Conservation (phyloP, 768 basidiomycete genomes). For the Obba rivulosa region DNA sequence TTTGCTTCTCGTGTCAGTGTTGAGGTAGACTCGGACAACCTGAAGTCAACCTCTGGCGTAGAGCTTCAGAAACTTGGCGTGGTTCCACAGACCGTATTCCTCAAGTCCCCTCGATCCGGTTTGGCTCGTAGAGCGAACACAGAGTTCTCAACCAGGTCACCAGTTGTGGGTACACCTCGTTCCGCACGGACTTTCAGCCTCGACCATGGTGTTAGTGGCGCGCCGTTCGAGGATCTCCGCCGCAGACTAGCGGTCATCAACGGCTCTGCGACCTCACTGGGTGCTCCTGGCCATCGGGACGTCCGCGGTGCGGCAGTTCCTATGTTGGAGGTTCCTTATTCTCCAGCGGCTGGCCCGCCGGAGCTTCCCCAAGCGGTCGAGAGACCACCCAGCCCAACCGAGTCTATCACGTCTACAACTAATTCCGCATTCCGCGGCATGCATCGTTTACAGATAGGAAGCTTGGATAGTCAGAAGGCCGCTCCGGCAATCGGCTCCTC, state of each 20-base stretch:
- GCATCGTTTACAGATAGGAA: conserved; percentile 64
- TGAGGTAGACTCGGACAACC: conserved; percentile 58
- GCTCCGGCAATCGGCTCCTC: conserved; percentile 88
- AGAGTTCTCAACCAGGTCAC: conserved; percentile 32
- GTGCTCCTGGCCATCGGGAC: conserved; percentile 41
- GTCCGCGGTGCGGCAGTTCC: conserved; percentile 39
- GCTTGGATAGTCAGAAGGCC: conserved; percentile 76
- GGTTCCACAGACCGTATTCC: conserved; percentile 87
- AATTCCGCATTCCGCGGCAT: conserved; percentile 48
- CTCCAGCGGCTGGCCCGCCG: conserved; percentile 12
- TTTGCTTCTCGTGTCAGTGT: conserved; percentile 59
- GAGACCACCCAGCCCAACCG: conserved; percentile 74
- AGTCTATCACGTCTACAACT: conserved; percentile 69
- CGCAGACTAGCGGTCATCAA: conserved; percentile 73
- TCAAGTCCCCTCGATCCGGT: conserved; percentile 47
- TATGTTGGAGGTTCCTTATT: conserved; percentile 14
- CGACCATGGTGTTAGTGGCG: conserved; percentile 42
- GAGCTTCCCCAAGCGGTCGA: conserved; percentile 35
- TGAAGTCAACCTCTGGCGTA: conserved; percentile 61
- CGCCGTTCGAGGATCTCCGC: conserved; percentile 75
- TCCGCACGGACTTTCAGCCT: conserved; percentile 42
- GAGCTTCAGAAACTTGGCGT: conserved; percentile 86
- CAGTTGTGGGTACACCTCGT: conserved; percentile 45
- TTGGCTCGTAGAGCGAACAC: conserved; percentile 15
- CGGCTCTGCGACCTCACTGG: conserved; percentile 61